phyloP scores from a whole-genome alignment of 73 alveolate genomes.

The Effrenium voratum region DNA sequence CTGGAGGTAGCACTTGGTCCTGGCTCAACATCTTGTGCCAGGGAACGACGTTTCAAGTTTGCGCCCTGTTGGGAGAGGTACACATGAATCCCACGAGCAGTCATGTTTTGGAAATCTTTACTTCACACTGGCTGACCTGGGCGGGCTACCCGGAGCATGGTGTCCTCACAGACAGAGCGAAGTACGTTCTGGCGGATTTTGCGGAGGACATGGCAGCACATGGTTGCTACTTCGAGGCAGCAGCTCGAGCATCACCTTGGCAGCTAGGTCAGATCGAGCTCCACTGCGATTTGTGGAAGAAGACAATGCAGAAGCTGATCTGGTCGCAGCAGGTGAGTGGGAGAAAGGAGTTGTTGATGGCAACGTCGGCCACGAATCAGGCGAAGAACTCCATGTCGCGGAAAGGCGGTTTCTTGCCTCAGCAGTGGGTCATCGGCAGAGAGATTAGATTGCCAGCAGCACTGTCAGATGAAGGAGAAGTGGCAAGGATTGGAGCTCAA shows the following conservation, averaged over 20 bases:
- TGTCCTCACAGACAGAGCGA: constrained; percentile 1
- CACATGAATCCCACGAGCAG: not conserved
- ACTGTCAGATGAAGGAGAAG: not conserved
- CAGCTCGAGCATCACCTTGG: constrained; percentile 40
- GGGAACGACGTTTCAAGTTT: constrained; percentile 30
- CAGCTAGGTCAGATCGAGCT: constrained; percentile 36
- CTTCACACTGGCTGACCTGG: not conserved
- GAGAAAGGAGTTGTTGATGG: not conserved
- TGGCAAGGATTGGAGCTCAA: not conserved
- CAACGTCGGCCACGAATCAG: not conserved
- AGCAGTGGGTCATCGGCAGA: constrained; percentile 40
- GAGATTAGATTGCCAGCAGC: not conserved
- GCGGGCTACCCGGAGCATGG: constrained; percentile 58
- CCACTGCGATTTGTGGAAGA: not conserved
- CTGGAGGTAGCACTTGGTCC: too few relatives aligned
- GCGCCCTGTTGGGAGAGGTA: not conserved
- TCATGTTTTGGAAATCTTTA: not conserved
- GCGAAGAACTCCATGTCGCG: too few relatives aligned
- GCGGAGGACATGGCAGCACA: too few relatives aligned
- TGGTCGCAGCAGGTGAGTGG: constrained; percentile 13
- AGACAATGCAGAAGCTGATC: not conserved
- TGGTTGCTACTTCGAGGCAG: constrained; percentile 28
- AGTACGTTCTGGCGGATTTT: constrained; percentile 7
- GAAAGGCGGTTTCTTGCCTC: too few relatives aligned
- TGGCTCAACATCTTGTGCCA: too few relatives aligned